Evolutionary conservation across 2,329 filamentous ascomycete species (phyloP).

Genomic region (Berkeleyomyces basicola): DNA sequence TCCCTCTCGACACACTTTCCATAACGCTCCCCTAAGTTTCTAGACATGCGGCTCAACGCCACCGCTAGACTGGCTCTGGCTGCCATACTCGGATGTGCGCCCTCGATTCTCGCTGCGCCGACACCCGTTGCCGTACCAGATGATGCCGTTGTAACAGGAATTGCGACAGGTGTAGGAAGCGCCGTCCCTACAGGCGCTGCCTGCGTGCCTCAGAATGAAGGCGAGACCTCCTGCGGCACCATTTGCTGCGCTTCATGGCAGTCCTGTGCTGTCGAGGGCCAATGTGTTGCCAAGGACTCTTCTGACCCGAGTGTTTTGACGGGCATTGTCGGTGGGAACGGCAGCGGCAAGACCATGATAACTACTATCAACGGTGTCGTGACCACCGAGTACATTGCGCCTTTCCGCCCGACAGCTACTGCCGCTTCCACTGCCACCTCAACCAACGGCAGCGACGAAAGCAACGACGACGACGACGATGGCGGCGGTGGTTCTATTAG

Average conservation of each 20-base stretch:
- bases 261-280: constrained; percentile 43
- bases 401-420: constrained; percentile 36
- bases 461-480: constrained; percentile 24
- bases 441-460: constrained; percentile 28
- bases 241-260: constrained; percentile 57
- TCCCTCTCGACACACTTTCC: not conserved
- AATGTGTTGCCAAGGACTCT: constrained; percentile 39
- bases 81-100: not conserved
- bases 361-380: constrained; percentile 30
- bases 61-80: constrained; percentile 5
- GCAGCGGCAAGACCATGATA: constrained; percentile 24
- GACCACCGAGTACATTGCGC: constrained; percentile 38
- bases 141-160: constrained; percentile 33
- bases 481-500: constrained; percentile 34
- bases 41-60: not conserved
- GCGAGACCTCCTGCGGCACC: constrained; percentile 45
- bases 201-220: constrained; percentile 34
- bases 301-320: constrained; percentile 21
- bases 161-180: constrained; percentile 31
- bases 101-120: constrained; percentile 7
- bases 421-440: constrained; percentile 33
- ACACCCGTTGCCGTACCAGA: constrained; percentile 4
- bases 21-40: not conserved
- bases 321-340: constrained; percentile 15
- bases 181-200: constrained; percentile 26